These are phyloP conservation scores for Curvularia eragrostidis DNA, from an alignment of 2,329 filamentous ascomycete genomes.

Conservation along the genomic window DNA sequence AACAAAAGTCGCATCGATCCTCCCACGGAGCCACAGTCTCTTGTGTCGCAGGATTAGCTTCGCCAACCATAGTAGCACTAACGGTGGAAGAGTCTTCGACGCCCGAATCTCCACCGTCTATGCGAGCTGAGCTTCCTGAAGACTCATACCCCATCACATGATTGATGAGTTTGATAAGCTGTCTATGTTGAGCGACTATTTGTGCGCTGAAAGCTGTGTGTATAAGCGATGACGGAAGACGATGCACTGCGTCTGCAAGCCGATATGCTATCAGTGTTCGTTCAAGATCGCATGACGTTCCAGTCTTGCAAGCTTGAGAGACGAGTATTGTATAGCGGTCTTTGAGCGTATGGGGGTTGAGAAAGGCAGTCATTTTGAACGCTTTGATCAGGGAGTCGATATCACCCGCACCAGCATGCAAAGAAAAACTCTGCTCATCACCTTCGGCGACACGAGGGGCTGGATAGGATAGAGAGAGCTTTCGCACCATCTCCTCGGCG, in stretches of 20 bases:
- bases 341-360: conserved; percentile 34
- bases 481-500: conserved; percentile 29
- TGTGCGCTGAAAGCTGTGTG: conserved; percentile 31
- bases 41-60: background rate
- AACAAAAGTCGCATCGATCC: conserved; percentile 63
- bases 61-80: background rate
- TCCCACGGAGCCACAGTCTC: conserved; percentile 7
- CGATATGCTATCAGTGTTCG: conserved; percentile 43
- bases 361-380: conserved; percentile 36
- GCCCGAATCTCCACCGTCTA: background rate
- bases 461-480: conserved; percentile 29
- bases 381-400: conserved; percentile 17
- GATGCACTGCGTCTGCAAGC: conserved; percentile 30
- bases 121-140: background rate
- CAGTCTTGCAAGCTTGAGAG: conserved; percentile 35
- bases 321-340: conserved; percentile 44
- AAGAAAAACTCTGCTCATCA: background rate
- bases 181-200: conserved; percentile 28
- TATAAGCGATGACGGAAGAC: conserved; percentile 26
- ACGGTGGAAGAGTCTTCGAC: background rate
- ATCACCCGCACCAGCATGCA: background rate
- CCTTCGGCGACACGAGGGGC: background rate
- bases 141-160: conserved; percentile 15
- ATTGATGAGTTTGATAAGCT: conserved; percentile 30
- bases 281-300: conserved; percentile 23